Evolutionary conservation across 805 yeast species (phyloP).

Genomic region (Osmozyma mogii): DNA sequence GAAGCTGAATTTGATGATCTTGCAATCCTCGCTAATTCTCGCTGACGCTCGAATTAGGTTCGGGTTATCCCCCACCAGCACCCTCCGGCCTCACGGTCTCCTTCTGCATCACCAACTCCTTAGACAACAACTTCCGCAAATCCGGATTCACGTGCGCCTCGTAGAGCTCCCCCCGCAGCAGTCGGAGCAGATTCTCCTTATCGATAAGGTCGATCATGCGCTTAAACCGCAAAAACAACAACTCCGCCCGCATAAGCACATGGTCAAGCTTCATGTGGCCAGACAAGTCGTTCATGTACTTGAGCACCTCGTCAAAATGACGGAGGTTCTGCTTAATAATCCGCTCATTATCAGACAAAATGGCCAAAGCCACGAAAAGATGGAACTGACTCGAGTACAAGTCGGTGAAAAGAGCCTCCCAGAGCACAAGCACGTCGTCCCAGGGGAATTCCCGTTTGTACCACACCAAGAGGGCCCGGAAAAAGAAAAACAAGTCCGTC

Average conservation of each 20-base stretch:
- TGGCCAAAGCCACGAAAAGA: slow-evolving; percentile 77
- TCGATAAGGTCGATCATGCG: slow-evolving; percentile 77
- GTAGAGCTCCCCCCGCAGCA: slow-evolving; percentile 13
- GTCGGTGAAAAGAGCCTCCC: slow-evolving; percentile 94
- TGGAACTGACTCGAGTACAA: slow-evolving; percentile 81
- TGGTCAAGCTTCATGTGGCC: slow-evolving; percentile 70
- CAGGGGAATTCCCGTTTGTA: slow-evolving; percentile 85
- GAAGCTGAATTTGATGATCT: no score
- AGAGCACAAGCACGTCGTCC: slow-evolving; percentile 66
- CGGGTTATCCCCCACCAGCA: slow-evolving; percentile 38
- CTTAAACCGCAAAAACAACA: slow-evolving; percentile 70
- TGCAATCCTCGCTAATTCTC: no score
- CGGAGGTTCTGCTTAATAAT: slow-evolving; percentile 65
- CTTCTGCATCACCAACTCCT: slow-evolving; percentile 53
- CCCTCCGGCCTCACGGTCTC: slow-evolving; percentile 44
- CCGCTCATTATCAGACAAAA: slow-evolving; percentile 79
- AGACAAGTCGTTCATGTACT: slow-evolving; percentile 85
- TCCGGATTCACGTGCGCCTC: slow-evolving; percentile 37
- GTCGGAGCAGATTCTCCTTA: slow-evolving; percentile 29
- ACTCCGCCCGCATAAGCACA: slow-evolving; percentile 74
- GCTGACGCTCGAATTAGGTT: no score
- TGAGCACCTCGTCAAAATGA: slow-evolving; percentile 85
- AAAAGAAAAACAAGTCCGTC: slow-evolving; percentile 84
- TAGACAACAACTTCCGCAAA: slow-evolving; percentile 52
- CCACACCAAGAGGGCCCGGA: slow-evolving; percentile 93